Base-by-base conservation (phyloP, 306 rosid genomes). In the Erythrophleum fordii region DNA sequence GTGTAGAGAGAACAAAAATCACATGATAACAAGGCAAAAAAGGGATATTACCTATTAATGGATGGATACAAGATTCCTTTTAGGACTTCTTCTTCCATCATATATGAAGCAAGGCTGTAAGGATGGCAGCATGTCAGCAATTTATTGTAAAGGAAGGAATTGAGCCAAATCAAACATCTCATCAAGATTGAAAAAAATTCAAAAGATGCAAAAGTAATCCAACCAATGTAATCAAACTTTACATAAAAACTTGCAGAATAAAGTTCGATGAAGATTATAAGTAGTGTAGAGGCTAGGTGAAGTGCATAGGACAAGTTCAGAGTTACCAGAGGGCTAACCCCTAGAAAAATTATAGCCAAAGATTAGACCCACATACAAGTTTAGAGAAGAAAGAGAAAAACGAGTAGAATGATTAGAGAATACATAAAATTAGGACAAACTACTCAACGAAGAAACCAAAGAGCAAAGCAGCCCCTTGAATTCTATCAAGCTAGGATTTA, bases 51-150 rank as follows among this genome's bases (percentile, higher is more conserved):
- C 98, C 95, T 39, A 68, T 86, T 73, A 78, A 91, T 88, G 62
- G 94, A 95, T 65, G 98, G 98, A 86, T 90, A 95, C 87, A 95
- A 85, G 70, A 89, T 87, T 64, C 98, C 98, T 56, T 86, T 86
- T 29, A 76, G 87, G 82, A 87, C 72, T 56, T 95, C 98, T 80
- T 90, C 97, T 35, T 91, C 95, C 17, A 92, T 90, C 90, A 95
- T 95, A 82, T 95, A 95, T 52, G 97, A 87, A 81, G 98, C 97
- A 80, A 95, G 98, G 88, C 98, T 95, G 93, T 49, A 77, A 60
- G 77, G 56, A 82, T 66, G 83, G 83, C 71, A 90, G 53, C 59
- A 77, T 72, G 79, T 87, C 79, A 91, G 86, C 25, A 83, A 84
- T 52, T 68, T 81, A 69, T 77, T 35, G 62, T 51, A 70, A 79